Evolutionary conservation across 2,329 filamentous ascomycete species (phyloP).

Genomic region (Immersiporthe knoxdaviesiana): DNA sequence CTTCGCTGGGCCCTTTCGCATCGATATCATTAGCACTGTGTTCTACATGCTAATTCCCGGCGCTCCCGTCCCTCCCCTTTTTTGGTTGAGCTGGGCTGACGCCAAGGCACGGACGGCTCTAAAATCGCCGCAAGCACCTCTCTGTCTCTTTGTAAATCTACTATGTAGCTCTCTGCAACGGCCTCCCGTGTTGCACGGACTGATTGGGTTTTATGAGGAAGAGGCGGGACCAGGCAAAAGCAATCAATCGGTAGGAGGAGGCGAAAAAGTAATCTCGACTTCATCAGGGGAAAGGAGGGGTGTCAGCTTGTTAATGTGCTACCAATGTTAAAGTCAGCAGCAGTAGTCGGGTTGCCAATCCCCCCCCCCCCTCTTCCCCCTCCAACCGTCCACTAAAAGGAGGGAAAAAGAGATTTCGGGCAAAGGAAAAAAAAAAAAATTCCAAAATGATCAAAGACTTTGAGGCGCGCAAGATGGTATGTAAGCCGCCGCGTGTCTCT

Average conservation of each 20-base stretch:
- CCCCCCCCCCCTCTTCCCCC: too few relatives aligned
- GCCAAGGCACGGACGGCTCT: constrained; percentile 2
- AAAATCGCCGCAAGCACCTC: not conserved
- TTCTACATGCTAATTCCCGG: constrained; percentile 28
- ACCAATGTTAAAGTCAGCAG: not conserved
- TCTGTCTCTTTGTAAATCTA: constrained; percentile 1
- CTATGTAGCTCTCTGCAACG: constrained; percentile 17
- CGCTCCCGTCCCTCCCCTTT: constrained; percentile 24
- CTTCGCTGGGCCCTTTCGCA: too few relatives aligned
- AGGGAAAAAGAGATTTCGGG: not conserved
- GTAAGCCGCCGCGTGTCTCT: not conserved
- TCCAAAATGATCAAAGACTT: not conserved
- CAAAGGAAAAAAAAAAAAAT: not conserved
- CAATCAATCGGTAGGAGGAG: not conserved
- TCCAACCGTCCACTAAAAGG: too few relatives aligned
- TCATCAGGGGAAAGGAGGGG: not conserved
- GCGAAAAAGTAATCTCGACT: not conserved
- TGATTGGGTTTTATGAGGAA: not conserved
- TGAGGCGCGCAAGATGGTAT: not conserved
- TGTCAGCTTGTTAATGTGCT: not conserved
- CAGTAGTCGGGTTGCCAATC: not conserved
- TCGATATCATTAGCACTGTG: constrained; percentile 25
- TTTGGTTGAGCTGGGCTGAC: constrained; percentile 7
- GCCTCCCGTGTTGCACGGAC: constrained; percentile 3
- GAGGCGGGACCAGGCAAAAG: not conserved